A percentile compares a stretch with the other conserved stretches of the same genome.
phyloP scores from a whole-genome alignment of 2,329 filamentous ascomycete species.

The Fusarium sulawesiense region DNA sequence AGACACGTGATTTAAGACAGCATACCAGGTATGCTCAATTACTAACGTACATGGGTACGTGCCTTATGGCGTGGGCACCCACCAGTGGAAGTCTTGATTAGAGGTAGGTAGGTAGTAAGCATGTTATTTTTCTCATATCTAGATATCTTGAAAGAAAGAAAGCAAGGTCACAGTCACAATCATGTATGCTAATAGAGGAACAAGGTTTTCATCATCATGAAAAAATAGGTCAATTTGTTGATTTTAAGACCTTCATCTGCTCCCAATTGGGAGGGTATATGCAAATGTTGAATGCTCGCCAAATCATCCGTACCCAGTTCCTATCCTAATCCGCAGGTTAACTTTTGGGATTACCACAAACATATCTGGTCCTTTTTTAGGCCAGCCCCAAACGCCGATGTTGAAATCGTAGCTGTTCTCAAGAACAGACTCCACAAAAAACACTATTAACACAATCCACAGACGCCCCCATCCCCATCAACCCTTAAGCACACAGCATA shows the following conservation, averaged over 20 bases:
- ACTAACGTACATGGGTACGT: background rate
- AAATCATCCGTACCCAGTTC: slow-evolving; percentile 47
- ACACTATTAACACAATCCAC: slow-evolving; percentile 48
- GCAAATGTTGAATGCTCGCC: slow-evolving; percentile 57
- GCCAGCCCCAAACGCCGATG: slow-evolving; percentile 65
- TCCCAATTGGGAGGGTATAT: slow-evolving; percentile 51
- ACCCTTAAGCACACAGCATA: slow-evolving; percentile 30
- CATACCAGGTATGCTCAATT: background rate
- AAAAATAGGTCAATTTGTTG: slow-evolving; percentile 48
- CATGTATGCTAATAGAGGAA: background rate
- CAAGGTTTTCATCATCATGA: slow-evolving; percentile 38
- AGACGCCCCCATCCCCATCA: slow-evolving; percentile 38
- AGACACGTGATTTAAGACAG: slow-evolving; percentile 32
- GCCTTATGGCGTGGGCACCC: background rate
- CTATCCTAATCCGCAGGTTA: slow-evolving; percentile 50
- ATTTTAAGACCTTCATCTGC: slow-evolving; percentile 46
- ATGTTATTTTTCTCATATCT: too few species aligned
- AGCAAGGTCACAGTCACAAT: background rate
- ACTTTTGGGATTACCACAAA: slow-evolving; percentile 54
- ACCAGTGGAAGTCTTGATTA: background rate
- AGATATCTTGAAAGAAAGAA: background rate
- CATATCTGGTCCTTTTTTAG: slow-evolving; percentile 51
- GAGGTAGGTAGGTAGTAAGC: too few species aligned
- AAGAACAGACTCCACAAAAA: slow-evolving; percentile 52
- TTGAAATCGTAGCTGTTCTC: slow-evolving; percentile 65